A percentile compares a stretch with the other conserved stretches of the same genome.
These are phyloP conservation scores for Zopfia rhizophila DNA, from an alignment of 2,329 filamentous ascomycete genomes.

Conservation along the genomic window DNA sequence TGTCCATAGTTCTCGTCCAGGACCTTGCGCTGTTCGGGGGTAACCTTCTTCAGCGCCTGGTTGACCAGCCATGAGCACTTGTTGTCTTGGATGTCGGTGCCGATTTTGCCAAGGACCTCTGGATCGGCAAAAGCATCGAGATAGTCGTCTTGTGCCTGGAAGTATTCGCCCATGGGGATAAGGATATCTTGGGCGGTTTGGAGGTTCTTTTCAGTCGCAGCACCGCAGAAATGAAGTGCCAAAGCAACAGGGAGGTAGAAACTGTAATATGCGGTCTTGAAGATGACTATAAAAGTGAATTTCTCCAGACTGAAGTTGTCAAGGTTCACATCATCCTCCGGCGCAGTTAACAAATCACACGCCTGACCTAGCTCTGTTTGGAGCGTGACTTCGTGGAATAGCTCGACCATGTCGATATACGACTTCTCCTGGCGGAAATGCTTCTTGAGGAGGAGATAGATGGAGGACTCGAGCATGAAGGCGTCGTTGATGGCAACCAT, in stretches of 20 bases:
- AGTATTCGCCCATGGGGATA: conserved; percentile 98
- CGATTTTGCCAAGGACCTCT: conserved; percentile 95
- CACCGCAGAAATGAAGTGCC: conserved; percentile 83
- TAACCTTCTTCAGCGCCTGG: conserved; percentile 84
- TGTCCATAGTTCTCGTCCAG: conserved; percentile 94
- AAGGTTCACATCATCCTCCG: conserved; percentile 91
- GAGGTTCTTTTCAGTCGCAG: conserved; percentile 88
- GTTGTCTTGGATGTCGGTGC: conserved; percentile 99
- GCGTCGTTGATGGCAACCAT: conserved; percentile 99
- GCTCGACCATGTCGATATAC: conserved; percentile 91
- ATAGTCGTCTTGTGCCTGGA: conserved; percentile 99
- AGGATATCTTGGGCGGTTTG: conserved; percentile 90
- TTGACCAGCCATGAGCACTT: conserved; percentile 99
- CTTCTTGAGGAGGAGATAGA: conserved; percentile 93
- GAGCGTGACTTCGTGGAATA: conserved; percentile 94
- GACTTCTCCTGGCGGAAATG: conserved; percentile 87
- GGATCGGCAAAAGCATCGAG: conserved; percentile 97
- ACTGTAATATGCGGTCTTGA: conserved; percentile 99
- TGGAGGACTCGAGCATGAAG: conserved; percentile 91
- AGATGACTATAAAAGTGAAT: conserved; percentile 98
- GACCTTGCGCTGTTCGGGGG: conserved; percentile 84
- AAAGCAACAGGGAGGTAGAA: conserved; percentile 98
- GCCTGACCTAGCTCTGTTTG: conserved; percentile 96
- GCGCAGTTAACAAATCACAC: conserved; percentile 93
- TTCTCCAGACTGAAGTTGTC: conserved; percentile 95